Evolutionary conservation across 257 asterid genomes (phyloP).

Genomic region (Jacaranda mimosifolia): DNA sequence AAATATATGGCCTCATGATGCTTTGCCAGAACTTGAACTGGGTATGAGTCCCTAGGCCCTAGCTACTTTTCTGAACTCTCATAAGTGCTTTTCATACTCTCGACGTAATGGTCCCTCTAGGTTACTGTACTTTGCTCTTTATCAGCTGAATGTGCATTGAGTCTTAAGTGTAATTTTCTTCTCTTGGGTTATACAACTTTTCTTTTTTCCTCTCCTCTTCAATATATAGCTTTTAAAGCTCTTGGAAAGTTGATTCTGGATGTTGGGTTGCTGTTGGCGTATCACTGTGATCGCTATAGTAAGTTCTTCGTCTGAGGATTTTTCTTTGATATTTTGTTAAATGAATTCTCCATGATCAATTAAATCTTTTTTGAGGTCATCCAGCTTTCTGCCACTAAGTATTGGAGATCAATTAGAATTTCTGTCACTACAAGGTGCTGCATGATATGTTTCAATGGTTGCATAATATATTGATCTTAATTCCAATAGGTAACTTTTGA

Average conservation of each 20-base stretch:
- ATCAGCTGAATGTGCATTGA: background rate
- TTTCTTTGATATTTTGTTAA: background rate
- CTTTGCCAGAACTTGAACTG: constrained; percentile 83
- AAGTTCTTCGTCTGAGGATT: constrained; percentile 37
- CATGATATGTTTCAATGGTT: background rate
- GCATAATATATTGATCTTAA: background rate
- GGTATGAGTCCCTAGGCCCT: constrained; percentile 51
- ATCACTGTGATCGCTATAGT: constrained; percentile 88
- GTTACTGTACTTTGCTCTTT: constrained; percentile 18
- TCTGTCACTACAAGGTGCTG: background rate
- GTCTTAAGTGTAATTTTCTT: background rate
- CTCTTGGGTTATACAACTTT: no score
- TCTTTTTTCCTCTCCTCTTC: constrained; percentile 11
- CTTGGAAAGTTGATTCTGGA: constrained; percentile 90
- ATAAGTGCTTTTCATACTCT: background rate
- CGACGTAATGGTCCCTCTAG: constrained; percentile 9
- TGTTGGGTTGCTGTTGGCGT: constrained; percentile 90
- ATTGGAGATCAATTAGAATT: constrained; percentile 12
- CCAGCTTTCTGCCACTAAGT: background rate
- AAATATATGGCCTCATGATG: constrained; percentile 82
- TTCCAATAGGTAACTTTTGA: background rate
- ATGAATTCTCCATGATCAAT: background rate
- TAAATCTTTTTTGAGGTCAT: background rate
- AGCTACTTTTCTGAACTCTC: constrained; percentile 24
- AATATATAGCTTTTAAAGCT: constrained; percentile 71